Evolutionary conservation across 345 rosid species (phyloP).

Genomic region (Nephelium lappaceum): DNA sequence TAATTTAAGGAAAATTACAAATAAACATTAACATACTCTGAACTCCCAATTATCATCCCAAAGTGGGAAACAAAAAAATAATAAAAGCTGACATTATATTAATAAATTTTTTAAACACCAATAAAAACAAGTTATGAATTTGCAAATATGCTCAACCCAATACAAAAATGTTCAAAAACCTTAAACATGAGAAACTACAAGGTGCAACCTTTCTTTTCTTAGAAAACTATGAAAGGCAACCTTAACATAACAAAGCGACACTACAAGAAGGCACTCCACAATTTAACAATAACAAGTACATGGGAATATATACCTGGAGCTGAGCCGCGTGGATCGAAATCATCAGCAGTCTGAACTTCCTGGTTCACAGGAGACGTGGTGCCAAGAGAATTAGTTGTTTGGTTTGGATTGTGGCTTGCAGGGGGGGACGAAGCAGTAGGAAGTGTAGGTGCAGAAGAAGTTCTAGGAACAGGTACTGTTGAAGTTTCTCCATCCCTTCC

Average conservation of each 20-base stretch:
- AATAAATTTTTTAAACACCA: not conserved
- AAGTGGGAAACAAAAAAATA: not conserved
- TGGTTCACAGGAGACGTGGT: constrained; percentile 33
- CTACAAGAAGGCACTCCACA: not conserved
- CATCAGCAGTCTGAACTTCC: constrained; percentile 60
- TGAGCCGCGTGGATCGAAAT: constrained; percentile 88
- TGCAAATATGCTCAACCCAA: not conserved
- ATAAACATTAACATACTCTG: not conserved
- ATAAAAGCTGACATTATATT: not conserved
- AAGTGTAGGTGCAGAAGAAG: constrained; percentile 52
- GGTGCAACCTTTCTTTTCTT: not conserved
- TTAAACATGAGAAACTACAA: not conserved
- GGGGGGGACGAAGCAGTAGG: constrained; percentile 25
- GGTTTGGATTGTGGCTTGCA: constrained; percentile 25
- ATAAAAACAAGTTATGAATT: not conserved
- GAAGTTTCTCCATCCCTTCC: constrained; percentile 68
- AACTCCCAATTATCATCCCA: not conserved
- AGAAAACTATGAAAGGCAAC: not conserved
- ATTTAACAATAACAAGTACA: not conserved
- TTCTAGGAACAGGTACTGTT: constrained; percentile 55
- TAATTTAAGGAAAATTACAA: not conserved
- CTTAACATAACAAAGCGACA: not conserved
- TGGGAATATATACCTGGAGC: constrained; percentile 52
- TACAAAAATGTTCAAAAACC: not conserved
- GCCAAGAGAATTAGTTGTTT: constrained; percentile 24